Evolutionary conservation across 345 rosid species (phyloP).

Genomic region (Brassica nigra): DNA sequence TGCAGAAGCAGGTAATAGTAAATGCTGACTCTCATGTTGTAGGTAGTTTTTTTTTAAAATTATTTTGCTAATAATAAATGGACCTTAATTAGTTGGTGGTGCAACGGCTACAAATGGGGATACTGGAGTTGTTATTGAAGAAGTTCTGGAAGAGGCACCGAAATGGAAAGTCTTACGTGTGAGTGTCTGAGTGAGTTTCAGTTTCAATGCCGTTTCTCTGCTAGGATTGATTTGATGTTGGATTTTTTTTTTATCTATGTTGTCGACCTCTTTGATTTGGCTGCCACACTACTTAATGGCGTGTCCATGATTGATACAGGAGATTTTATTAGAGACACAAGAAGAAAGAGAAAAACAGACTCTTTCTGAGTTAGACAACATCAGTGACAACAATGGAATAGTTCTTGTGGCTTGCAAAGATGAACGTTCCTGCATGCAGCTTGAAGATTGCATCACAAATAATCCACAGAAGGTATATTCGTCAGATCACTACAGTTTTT

Average conservation of each 20-base stretch:
- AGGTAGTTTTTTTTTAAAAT: neutral
- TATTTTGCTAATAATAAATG: conserved; percentile 16
- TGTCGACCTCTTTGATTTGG: neutral
- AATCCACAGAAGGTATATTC: conserved; percentile 58
- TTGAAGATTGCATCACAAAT: conserved; percentile 79
- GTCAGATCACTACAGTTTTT: neutral
- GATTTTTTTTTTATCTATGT: neutral
- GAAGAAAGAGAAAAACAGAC: conserved; percentile 68
- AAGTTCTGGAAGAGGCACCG: conserved; percentile 87
- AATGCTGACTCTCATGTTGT: conserved; percentile 10
- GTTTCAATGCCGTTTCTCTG: conserved; percentile 40
- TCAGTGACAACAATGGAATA: conserved; percentile 54
- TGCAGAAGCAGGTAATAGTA: conserved; percentile 41
- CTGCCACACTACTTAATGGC: conserved; percentile 7
- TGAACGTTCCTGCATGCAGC: conserved; percentile 95
- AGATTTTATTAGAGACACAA: conserved; percentile 80
- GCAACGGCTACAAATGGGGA: conserved; percentile 36
- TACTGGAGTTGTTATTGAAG: conserved; percentile 57
- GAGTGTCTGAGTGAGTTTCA: conserved; percentile 78
- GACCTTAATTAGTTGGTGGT: conserved; percentile 47
- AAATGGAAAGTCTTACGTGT: conserved; percentile 99
- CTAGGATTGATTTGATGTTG: conserved; percentile 11
- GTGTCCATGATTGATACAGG: conserved; percentile 48
- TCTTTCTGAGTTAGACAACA: conserved; percentile 44
- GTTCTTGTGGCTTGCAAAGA: conserved; percentile 94